Base-by-base conservation (phyloP, 805 yeast genomes). In the Candida jianshihensis region DNA sequence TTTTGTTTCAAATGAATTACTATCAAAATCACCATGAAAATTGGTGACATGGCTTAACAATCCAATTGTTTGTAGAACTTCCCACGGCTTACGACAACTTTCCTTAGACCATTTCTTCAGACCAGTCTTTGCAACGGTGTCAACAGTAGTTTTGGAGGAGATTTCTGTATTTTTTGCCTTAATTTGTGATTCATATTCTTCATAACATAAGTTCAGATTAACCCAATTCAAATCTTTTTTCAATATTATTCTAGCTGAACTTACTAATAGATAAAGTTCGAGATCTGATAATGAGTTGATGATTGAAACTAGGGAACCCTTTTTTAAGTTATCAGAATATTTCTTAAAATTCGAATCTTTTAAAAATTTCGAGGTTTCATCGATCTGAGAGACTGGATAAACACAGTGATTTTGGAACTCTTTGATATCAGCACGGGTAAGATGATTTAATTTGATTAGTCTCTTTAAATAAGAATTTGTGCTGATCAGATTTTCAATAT, bases 31-130 rank as follows among this genome's bases (percentile, higher is more conserved):
- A n/a, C 21, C 17, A 17, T 39, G 40, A 6, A 29, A 33, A 18
- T 33, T 40, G 16, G 33, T 35, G 5, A 18, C 21, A 2, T 36
- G 39, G 11, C 29, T 49, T 17, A 53, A 29, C 8, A 50, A 31
- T 2, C 51, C 49, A 12, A 37, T 21, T 4, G 26, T 37, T 12
- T 31, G 73, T 22, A 88, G 54, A 2, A 71, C 62, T 45, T 84
- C 92, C 96, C 96, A 88, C 26, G 84, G 73, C 27, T 73, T 73
- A 32, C 73, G 68, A 43, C 87, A 68, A 19, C 79, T 73, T 24
- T 64, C 71, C 38, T 76, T 65, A 4, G 77, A 61, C 86, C 89
- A 78, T 6, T 73, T 51, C 47, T 80, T 76, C 41, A 66, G 51
- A 10, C 66, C 64, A 13, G 68, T 50, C 10, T 53, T 34, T 1